Base-by-base conservation (phyloP, 1,284 basidiomycete species). In the Fomitopsis schrenkii region DNA sequence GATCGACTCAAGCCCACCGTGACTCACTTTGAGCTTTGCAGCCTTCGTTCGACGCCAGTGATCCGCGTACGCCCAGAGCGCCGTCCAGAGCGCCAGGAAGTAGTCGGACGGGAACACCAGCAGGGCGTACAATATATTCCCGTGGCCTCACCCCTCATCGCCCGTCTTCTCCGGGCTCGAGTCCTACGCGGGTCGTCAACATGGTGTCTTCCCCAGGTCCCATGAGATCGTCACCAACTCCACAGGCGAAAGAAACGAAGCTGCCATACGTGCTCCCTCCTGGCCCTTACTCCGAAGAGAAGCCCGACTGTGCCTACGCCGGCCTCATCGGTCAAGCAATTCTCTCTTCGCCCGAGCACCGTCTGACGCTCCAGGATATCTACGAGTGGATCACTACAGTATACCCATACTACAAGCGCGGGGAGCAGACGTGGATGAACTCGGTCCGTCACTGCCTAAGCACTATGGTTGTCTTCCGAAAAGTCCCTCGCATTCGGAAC, bases 391-490 rank as follows among this genome's bases (percentile, higher is more conserved):
- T 99, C 70, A 94, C 93, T 62, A 93, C 91, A 44, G 93, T 94
- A 5, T 96, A 95, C 74, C 95, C 97, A 0, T 90, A 90, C 73
- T 99, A 95, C 79, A 94, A 94, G 74, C 89, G 90, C 48, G 91
- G 92, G 42, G 95, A 97, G 69, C 86, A 90, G n/a, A 96, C 94
- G 30, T 98, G 95, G 95, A 93, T 94, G 87, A 95, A 95, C 74
- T 93, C 91, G 59, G 91, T 95, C 64, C 83, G 93, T 22, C 93
- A 95, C 74, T 92, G 93, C 52, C 82, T 95, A 44, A 93, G 90
- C 69, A 91, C 92, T 1, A 94, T 93, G 54, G 83, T 90, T 9
- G 86, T 86, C 59, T 92, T 92, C 72, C 83, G 88, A 59, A 91
- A 91, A 66, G 84, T 85, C 0, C 81, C 83, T 3, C 77, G 88